phyloP scores from a whole-genome alignment of 2,329 filamentous ascomycete species.

The Aspergillus unguis region DNA sequence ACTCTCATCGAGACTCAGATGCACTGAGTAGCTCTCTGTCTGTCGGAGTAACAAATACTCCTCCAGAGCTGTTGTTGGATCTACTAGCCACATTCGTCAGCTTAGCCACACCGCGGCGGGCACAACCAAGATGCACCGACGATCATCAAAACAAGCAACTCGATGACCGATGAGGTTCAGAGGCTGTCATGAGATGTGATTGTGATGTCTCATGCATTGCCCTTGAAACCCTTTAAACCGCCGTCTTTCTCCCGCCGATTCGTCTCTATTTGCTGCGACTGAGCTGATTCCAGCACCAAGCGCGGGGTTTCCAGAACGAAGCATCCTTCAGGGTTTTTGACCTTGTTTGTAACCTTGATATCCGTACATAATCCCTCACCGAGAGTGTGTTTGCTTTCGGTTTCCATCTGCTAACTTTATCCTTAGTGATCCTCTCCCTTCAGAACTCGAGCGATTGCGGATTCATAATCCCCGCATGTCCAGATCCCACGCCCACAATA shows the following conservation, averaged over 20 bases:
- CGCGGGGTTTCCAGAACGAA: constrained; percentile 3
- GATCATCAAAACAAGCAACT: constrained; percentile 3
- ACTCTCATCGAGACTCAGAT: background rate
- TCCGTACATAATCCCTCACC: background rate
- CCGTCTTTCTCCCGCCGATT: no score
- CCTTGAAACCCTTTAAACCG: background rate
- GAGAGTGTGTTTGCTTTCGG: constrained; percentile 1
- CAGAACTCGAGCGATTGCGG: background rate
- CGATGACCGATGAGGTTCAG: background rate
- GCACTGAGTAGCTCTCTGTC: background rate
- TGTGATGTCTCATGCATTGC: constrained; percentile 2
- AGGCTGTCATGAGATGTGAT: background rate
- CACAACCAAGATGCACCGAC: constrained; percentile 3
- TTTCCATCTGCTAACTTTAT: background rate
- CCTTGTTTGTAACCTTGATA: background rate
- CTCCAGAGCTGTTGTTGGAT: background rate
- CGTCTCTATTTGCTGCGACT: background rate
- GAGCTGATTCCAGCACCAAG: background rate
- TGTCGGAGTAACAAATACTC: background rate
- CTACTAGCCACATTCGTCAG: constrained; percentile 10
- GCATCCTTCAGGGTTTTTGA: background rate
- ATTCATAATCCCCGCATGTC: background rate
- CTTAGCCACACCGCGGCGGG: constrained; percentile 11
- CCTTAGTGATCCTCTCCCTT: background rate
- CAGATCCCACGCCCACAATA: background rate